Evolutionary conservation across 441 rosid genomes (phyloP).

Genomic region (Manihot esculenta): DNA sequence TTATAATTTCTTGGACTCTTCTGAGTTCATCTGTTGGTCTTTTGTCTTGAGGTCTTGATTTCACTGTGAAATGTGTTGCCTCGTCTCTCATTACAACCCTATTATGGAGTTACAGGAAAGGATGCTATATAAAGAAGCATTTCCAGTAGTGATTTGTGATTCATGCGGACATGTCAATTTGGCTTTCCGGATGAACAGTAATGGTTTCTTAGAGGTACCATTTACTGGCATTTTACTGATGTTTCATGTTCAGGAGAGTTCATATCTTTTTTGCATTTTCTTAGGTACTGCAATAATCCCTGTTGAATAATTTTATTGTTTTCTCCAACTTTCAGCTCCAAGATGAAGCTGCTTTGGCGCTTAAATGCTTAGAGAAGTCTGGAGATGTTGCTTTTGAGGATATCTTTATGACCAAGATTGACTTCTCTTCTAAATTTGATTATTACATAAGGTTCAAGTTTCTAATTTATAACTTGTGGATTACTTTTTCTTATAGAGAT

Average conservation of each 20-base stretch:
- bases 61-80: slow-evolving; percentile 3
- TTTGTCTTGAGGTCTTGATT: slow-evolving; percentile 4
- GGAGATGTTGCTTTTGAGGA: slow-evolving; percentile 83
- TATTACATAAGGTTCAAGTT: slow-evolving; percentile 61
- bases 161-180: slow-evolving; percentile 52
- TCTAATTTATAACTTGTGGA: slow-evolving; percentile 13
- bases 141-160: slow-evolving; percentile 71
- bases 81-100: slow-evolving; percentile 21
- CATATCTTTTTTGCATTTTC: background rate
- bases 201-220: slow-evolving; percentile 69
- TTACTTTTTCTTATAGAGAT: background rate
- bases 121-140: slow-evolving; percentile 44
- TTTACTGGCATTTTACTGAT: slow-evolving; percentile 15
- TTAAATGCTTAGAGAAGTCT: slow-evolving; percentile 64
- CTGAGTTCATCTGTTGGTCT: background rate
- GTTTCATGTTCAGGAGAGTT: slow-evolving; percentile 1
- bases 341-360: slow-evolving; percentile 70
- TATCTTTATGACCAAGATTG: slow-evolving; percentile 67
- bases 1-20: background rate
- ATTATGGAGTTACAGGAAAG: slow-evolving; percentile 52
- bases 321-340: slow-evolving; percentile 54
- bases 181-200: slow-evolving; percentile 64
- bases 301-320: slow-evolving; percentile 13
- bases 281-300: background rate
- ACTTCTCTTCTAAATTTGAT: slow-evolving; percentile 79